Evolutionary conservation across 768 basidiomycete species (phyloP), one percentile per base, ranked within the genome.

Genomic region (Strobilomyces echinocephalus): DNA sequence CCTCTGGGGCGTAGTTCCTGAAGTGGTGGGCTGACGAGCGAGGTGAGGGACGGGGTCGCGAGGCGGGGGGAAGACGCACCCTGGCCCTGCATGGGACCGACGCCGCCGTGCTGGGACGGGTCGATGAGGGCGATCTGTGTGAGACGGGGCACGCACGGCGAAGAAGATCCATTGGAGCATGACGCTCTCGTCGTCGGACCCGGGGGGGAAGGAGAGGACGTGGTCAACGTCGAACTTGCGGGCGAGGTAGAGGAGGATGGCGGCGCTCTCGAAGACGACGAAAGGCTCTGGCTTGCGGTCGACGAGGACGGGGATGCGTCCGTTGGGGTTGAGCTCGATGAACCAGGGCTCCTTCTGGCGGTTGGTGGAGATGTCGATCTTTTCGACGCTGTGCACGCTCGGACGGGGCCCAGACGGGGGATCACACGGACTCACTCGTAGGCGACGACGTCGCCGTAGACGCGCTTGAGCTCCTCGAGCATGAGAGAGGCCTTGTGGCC

Each of bases 1-100:
- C 79, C 60, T 85, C 86, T 4, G 83, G 79, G 2, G 85, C 84
- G 58, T 63, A 77, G n/a, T 69, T 68, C 50, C 72, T 75, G 73
- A 92, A 94, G 72, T 90, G 87, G 64, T 83, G 80, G 11, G 87
- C 84, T 81, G 62, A 50, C 14, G 24, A 8, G 24, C 16, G 33
- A 24, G 16, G 42, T 39, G 28, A 20, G 40, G 30, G 50, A 68
- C 65, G 58, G 33, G n/a, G n/a, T n/a, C n/a, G 16, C 10, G 1
- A 6, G 12, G 6, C 9, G 38, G 24, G 7, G 2, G 26, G 50
- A 49, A 33, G 16, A 31, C 49, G 31, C 45, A 68, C 71, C 66
- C 72, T 90, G 87, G 30, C 88, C 87, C 74, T 92, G 88, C 88
- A 91, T 93, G n/a, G 91, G 89, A 26, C 88, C 89, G 21, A 90